Conservation (phyloP, 2,329 filamentous ascomycete species). For the Colletotrichum acutatum region DNA sequence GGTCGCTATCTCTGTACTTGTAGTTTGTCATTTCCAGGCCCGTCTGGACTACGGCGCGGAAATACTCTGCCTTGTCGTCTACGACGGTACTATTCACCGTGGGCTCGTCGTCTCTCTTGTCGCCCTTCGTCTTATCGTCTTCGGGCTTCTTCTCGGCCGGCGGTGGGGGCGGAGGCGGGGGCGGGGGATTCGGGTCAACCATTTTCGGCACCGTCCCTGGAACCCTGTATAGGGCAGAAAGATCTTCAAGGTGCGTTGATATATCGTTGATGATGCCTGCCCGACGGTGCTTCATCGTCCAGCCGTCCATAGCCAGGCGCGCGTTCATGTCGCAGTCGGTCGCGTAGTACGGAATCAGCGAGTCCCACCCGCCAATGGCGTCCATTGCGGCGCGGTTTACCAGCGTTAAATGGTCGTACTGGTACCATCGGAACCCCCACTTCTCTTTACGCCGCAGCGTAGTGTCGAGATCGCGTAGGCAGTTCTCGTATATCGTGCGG, state of each 20-base stretch:
- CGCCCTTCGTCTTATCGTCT: neutral
- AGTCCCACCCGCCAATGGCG: constrained; percentile 66
- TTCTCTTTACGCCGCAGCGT: constrained; percentile 45
- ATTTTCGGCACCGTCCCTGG: constrained; percentile 49
- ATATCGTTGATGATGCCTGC: constrained; percentile 59
- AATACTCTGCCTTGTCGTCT: constrained; percentile 32
- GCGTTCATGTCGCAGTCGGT: constrained; percentile 68
- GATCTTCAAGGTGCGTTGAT: constrained; percentile 55
- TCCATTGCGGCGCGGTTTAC: constrained; percentile 65
- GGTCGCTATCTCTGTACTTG: constrained; percentile 51
- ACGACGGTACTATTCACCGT: neutral
- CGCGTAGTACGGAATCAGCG: constrained; percentile 67
- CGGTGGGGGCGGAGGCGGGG: constrained; percentile 43
- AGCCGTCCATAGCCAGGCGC: constrained; percentile 58
- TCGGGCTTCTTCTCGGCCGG: constrained; percentile 14
- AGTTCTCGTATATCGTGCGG: constrained; percentile 54
- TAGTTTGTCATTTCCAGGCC: constrained; percentile 51
- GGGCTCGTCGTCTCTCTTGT: neutral
- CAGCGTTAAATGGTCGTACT: constrained; percentile 67
- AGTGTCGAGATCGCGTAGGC: constrained; percentile 48
- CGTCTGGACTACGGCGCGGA: constrained; percentile 41
- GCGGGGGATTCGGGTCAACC: constrained; percentile 49
- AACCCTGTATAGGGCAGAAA: constrained; percentile 58
- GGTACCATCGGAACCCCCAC: constrained; percentile 67
- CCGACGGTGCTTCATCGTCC: constrained; percentile 50